phyloP scores from a whole-genome alignment of 176 grass and related monocot species.

The Elaeis guineensis region DNA sequence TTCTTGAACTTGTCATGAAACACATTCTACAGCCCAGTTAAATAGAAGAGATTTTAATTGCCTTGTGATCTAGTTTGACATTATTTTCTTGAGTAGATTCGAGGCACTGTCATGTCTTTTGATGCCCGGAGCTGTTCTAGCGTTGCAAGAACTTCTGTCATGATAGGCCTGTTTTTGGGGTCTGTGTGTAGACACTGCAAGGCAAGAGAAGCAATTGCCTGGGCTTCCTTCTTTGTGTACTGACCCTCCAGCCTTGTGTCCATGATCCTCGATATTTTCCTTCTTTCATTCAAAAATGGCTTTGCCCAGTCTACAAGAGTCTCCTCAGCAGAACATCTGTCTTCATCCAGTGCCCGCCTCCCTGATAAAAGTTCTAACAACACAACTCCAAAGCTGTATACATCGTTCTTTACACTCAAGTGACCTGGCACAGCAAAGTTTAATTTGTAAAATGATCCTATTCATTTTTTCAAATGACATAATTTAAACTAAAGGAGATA shows the following conservation, averaged over 20 bases:
- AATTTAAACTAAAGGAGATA: too few species aligned
- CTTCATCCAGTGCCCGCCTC: conserved; percentile 41
- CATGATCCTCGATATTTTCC: conserved; percentile 70
- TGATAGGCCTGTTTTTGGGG: conserved; percentile 49
- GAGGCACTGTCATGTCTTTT: conserved; percentile 13
- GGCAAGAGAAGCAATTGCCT: conserved; percentile 45
- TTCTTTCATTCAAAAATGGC: conserved; percentile 33
- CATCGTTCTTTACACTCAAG: conserved; percentile 69
- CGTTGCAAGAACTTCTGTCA: conserved; percentile 45
- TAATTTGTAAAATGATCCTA: too few species aligned
- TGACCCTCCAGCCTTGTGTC: conserved; percentile 77
- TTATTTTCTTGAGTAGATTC: too few species aligned
- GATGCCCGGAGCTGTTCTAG: conserved; percentile 31
- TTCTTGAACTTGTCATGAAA: too few species aligned
- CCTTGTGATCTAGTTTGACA: too few species aligned
- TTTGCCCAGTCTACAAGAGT: conserved; percentile 79
- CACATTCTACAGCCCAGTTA: too few species aligned
- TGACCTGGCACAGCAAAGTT: conserved; percentile 28
- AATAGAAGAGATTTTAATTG: too few species aligned
- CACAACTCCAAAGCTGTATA: conserved; percentile 84
- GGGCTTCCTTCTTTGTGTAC: conserved; percentile 75
- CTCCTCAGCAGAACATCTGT: conserved; percentile 15
- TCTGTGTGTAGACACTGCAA: conserved; percentile 49
- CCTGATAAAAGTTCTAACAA: conserved; percentile 66
- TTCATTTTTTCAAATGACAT: too few species aligned